Evolutionary conservation across 371 early-diverging fungal genomes (phyloP), one percentile per base, ranked within the genome.

Genomic region (Zancudomyces culisetae): DNA sequence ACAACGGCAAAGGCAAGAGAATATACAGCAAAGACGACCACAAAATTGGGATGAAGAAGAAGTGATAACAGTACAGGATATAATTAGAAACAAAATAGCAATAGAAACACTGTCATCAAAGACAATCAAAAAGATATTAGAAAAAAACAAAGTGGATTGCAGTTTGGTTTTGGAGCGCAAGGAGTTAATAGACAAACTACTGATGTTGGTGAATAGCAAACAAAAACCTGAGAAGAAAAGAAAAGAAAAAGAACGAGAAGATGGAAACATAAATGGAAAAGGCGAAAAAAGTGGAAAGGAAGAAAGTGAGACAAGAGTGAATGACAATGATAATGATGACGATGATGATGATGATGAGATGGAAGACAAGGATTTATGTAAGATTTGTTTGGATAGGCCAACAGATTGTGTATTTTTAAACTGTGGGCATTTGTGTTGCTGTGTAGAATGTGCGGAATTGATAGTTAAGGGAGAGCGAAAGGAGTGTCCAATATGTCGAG

Each of bases 401-500:
- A 63, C 68, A 22, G 69, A 73, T 59, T 66, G 67, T 55, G 69
- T 73, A 6, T 60, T 73, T 46, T 56, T 71, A 27, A 69, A 71
- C 52, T 73, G 73, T 43, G 73, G 73, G 6, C 73, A 73, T 51
- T 56, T 71, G 60, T 67, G 65, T 27, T 64, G 69, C 12, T 69
- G 73, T 35, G 43, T 68, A 41, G 70, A 64, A 42, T 73, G 73
- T 43, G 70, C 66, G n/a, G 51, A 66, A 48, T 6, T 35, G 10
- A 63, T 63, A 13, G 41, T 71, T 15, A 54, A 58, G 45, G 49
- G 57, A 1, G 55, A 52, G 6, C 52, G 62, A 29, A 54, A 60
- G 26, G 72, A 71, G 54, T 73, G 73, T 51, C 73, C 73, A 6
- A 68, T 73, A 22, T 73, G 73, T 42, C 49, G 73, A 8, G 66